Evolutionary conservation across 257 asterid genomes (phyloP).

Genomic region (Coffea canephora): DNA sequence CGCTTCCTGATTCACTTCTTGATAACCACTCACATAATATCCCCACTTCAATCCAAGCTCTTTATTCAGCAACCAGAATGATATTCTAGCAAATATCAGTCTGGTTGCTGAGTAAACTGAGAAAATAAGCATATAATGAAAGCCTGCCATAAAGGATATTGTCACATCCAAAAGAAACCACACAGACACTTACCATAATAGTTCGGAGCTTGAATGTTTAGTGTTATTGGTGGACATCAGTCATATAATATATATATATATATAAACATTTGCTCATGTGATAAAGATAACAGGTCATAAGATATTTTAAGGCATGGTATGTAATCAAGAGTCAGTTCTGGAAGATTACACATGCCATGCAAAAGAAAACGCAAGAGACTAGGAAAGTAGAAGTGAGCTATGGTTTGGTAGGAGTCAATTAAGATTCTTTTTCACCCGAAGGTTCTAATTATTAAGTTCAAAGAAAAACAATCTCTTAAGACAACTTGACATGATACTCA

Average conservation of each 20-base stretch:
- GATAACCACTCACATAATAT: neutral
- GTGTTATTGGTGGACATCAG: neutral
- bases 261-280: neutral
- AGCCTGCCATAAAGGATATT: neutral
- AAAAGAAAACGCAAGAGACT: neutral
- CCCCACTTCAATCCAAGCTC: neutral
- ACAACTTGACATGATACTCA: neutral
- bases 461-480: neutral
- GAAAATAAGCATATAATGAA: neutral
- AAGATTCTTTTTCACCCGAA: neutral
- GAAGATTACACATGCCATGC: neutral
- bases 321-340: neutral
- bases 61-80: neutral
- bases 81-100: neutral
- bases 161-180: neutral
- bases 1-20: conserved; percentile 11
- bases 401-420: neutral
- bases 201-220: neutral
- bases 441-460: neutral
- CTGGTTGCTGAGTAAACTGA: neutral
- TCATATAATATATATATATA: neutral
- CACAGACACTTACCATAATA: neutral
- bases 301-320: neutral
- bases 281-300: neutral
- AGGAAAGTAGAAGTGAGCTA: neutral